Evolutionary conservation across 192 early-diverging fungal genomes (phyloP), one percentile per base, ranked within the genome.

Genomic region (Radiomyces spectabilis): DNA sequence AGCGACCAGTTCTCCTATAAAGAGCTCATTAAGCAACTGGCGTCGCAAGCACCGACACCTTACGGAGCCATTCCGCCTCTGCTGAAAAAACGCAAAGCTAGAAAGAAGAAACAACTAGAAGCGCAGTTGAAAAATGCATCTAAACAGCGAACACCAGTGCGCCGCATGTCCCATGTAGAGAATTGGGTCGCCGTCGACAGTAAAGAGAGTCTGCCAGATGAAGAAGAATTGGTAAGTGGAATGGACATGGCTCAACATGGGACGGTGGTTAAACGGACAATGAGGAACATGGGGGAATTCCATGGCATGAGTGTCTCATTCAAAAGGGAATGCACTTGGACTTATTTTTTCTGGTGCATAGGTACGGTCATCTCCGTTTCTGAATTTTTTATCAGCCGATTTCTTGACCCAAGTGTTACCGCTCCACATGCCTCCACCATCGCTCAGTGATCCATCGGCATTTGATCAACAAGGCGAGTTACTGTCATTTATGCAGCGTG

Each of bases 181-280:
- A 57, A 63, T 21, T 63, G 61, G 61, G 18, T 63, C 0, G 53
- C 49, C 9, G 54, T 63, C 0, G 61, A 63, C 22, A 63, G 61
- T 50, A 63, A 56, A 33, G 61, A 63, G 38, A 55, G 61, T 55
- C 31, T 63, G 16, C 61, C 61, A 22, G 61, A 63, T 30, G 61
- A 63, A 40, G 46, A 63, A 34, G 61, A 63, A 16, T 31, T 63
- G 35, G 61, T 63, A 51, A 51, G 53, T 56, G 16, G 8, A 24
- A 12, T 51, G 1, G 22, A 24, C 16, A n/a, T n/a, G n/a, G n/a
- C n/a, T n/a, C n/a, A n/a, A n/a, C n/a, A n/a, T n/a, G n/a, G n/a
- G n/a, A n/a, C n/a, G n/a, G n/a, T n/a, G n/a, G n/a, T n/a, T n/a
- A n/a, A n/a, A n/a, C n/a, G n/a, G n/a, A 21, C 21, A 48, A 48